Percentiles rank a stretch among this genome's conserved stretches.
phyloP scores from a whole-genome alignment of 2,329 filamentous ascomycete genomes.

The Sclerotinia trifoliorum region DNA sequence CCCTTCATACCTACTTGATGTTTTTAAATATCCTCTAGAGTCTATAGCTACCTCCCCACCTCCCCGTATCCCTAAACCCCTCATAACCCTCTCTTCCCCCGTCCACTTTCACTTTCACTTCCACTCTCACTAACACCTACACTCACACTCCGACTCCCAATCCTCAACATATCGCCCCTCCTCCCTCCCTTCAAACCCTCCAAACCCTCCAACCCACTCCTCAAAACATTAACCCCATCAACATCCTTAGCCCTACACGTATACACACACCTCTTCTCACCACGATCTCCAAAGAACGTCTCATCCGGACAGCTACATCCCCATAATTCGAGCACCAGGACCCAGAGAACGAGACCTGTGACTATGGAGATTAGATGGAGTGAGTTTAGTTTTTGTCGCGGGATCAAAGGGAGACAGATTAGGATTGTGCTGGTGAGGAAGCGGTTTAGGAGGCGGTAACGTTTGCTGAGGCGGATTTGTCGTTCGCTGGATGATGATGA shows the following conservation, averaged over 20 bases:
- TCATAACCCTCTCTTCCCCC: conserved; percentile 28
- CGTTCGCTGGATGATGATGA: too few relatives aligned
- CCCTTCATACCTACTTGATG: too few relatives aligned
- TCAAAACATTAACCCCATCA: too few relatives aligned
- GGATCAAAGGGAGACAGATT: conserved; percentile 54
- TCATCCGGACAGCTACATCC: conserved; percentile 49
- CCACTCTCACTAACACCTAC: conserved; percentile 34
- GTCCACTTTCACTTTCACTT: conserved; percentile 24
- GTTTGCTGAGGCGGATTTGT: conserved; percentile 24
- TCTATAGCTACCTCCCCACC: too few relatives aligned
- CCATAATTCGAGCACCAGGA: conserved; percentile 50
- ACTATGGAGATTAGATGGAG: conserved; percentile 49
- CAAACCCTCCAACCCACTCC: too few relatives aligned
- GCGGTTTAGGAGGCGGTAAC: conserved; percentile 55
- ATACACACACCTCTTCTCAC: too few relatives aligned
- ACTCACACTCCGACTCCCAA: not conserved
- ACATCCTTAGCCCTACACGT: too few relatives aligned
- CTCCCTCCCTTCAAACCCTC: conserved; percentile 35
- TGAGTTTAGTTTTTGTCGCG: conserved; percentile 42
- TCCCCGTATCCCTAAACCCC: not conserved
- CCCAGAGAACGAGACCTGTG: conserved; percentile 46
- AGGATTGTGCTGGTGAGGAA: conserved; percentile 51
- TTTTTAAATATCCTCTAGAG: too few relatives aligned
- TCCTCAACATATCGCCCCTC: conserved; percentile 24
- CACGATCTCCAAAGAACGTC: conserved; percentile 39